Conservation (phyloP, 495 filamentous ascomycete genomes). For the Podospora bellae-mahoneyi region DNA sequence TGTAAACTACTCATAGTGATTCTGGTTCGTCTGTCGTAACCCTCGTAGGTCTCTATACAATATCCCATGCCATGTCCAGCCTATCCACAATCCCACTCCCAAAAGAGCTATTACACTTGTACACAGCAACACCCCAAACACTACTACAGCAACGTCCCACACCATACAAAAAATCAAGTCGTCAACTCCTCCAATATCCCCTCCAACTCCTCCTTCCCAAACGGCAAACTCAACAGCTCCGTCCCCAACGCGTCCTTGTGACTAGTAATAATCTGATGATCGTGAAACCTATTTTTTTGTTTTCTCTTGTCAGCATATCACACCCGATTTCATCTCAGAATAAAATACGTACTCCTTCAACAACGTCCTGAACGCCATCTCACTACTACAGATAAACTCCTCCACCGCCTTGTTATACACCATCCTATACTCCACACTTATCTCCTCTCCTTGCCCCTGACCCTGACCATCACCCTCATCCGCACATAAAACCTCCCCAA, state of each 20-base stretch:
- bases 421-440: conserved; percentile 81
- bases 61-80: no score
- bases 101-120: no score
- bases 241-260: conserved; percentile 80
- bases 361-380: conserved; percentile 90
- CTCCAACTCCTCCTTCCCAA: conserved; percentile 85
- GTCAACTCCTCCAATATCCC: conserved; percentile 82
- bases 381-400: conserved; percentile 93
- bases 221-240: conserved; percentile 80
- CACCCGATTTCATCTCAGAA: not conserved
- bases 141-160: no score
- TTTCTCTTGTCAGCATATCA: not conserved
- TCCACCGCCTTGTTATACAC: conserved; percentile 93
- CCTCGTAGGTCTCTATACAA: no score
- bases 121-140: no score
- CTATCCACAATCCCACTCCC: no score
- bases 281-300: conserved; percentile 63
- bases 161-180: conserved; percentile 30
- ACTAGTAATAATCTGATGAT: conserved; percentile 92
- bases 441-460: conserved; percentile 37
- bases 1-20: no score
- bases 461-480: conserved; percentile 53
- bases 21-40: no score
- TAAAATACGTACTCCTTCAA: conserved; percentile 71
- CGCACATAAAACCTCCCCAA: conserved; percentile 76